Evolutionary conservation across 805 yeast genomes (phyloP), one percentile per base, ranked within the genome.

Genomic region (Kodamaea laetipori): DNA sequence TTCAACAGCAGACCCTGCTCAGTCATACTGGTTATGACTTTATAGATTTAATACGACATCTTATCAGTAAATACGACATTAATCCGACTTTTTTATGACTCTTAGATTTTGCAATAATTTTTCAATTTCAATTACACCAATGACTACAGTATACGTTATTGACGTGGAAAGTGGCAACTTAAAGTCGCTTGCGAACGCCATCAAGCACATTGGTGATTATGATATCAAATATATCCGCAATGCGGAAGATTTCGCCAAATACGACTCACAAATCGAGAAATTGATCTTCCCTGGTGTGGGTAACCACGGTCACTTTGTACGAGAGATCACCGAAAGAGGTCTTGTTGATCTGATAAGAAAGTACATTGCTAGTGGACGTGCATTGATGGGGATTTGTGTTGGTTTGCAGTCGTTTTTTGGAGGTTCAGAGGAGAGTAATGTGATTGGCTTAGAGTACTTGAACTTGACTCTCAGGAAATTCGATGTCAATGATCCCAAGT

Each of bases 251-350:
- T 80, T 82, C 43, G 64, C 63, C 27, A 51, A 50, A 31, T 50
- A 49, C 43, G 63, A 74, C 44, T 48, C 66, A 17, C 55, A 70
- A 8, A 86, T 86, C 34, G 68, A 64, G 27, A 73, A 72, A 54
- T 71, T 94, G 48, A 76, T 94, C 46, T 75, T 94, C 17, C 99
- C 99, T 6, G 99, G 99, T 19, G 99, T 94, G 12, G 99, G 99
- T 9, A 92, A 90, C 61, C 95, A 80, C 63, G 99, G 97, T 35
- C 98, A 94, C 61, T 90, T 92, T 61, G 90, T 90, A 48, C 79
- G 78, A 41, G 81, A 85, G 53, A 64, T 94, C 36, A 73, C 71
- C 37, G 69, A 70, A 3, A 75, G 85, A 45, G 78, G 82, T 0
- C 80, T 92, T 47, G 80, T 74, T 10, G 76, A 69, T 27, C 95